Conservation (phyloP, 345 rosid species). For the Pugionium cornutum region DNA sequence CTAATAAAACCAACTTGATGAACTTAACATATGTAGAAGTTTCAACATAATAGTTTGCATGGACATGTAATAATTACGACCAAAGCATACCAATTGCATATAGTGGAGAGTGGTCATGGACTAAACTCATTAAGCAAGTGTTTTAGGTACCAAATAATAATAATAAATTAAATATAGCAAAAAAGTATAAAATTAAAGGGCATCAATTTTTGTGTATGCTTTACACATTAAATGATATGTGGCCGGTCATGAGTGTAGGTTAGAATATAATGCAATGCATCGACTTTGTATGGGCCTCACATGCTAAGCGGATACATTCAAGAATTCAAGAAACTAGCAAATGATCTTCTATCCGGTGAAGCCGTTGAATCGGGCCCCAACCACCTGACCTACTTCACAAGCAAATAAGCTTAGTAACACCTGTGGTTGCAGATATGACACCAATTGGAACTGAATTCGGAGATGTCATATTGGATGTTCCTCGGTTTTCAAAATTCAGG, state of each 20-base stretch:
- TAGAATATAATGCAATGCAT: conserved; percentile 19
- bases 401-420: conserved; percentile 76
- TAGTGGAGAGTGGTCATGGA: no score
- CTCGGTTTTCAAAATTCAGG: conserved; percentile 41
- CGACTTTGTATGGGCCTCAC: conserved; percentile 81
- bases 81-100: background rate
- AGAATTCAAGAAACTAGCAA: conserved; percentile 76
- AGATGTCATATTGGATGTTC: conserved; percentile 63
- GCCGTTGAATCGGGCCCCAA: conserved; percentile 40
- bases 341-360: conserved; percentile 47
- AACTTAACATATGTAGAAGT: background rate
- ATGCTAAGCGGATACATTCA: conserved; percentile 78
- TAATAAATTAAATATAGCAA: no score
- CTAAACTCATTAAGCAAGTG: no score
- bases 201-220: background rate
- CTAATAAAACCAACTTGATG: background rate
- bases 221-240: no score
- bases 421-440: conserved; percentile 67
- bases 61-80: conserved; percentile 4
- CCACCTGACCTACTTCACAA: conserved; percentile 71
- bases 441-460: conserved; percentile 65
- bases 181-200: no score
- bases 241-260: background rate
- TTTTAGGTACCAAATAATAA: no score
- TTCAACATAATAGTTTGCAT: conserved; percentile 3